Conservation (phyloP, 1,284 basidiomycete species). For the Trichosporon sp. region DNA sequence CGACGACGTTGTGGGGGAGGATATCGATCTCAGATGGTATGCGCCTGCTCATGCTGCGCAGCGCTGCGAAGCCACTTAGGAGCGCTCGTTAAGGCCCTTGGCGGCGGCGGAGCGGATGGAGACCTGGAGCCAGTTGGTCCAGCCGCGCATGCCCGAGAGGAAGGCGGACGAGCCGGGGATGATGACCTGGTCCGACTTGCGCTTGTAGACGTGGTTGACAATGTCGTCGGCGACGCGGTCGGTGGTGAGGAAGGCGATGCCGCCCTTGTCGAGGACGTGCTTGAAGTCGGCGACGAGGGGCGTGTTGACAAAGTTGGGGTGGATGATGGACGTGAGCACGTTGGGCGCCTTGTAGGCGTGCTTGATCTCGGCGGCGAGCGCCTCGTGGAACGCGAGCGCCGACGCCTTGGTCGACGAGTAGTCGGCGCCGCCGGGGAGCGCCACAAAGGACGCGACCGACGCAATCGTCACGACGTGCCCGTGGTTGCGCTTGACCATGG, state of each 20-base stretch:
- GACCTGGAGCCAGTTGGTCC: constrained; percentile 8
- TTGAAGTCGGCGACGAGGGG: constrained; percentile 9
- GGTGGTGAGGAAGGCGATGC: constrained; percentile 11
- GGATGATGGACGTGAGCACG: constrained; percentile 12
- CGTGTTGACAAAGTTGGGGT: constrained; percentile 18
- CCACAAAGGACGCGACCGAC: constrained; percentile 15
- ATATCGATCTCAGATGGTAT: too few relatives aligned
- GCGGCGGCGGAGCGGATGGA: not conserved
- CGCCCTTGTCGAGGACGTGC: constrained; percentile 6
- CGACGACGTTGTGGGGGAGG: too few relatives aligned
- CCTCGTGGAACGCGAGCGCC: constrained; percentile 14
- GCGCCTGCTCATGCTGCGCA: not conserved
- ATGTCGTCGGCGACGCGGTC: constrained; percentile 13
- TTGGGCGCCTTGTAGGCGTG: constrained; percentile 11
- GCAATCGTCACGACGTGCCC: constrained; percentile 20
- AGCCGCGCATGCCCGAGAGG: constrained; percentile 4
- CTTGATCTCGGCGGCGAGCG: constrained; percentile 11
- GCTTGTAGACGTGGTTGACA: constrained; percentile 14
- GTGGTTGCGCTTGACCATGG: constrained; percentile 17
- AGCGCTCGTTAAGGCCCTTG: not conserved
- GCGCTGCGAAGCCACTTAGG: not conserved
- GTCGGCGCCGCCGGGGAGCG: constrained; percentile 8
- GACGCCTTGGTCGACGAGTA: constrained; percentile 15
- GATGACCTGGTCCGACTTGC: constrained; percentile 14
- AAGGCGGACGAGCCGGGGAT: constrained; percentile 10